A percentile compares a stretch with the other conserved stretches of the same genome.
Conservation (phyloP, 306 rosid genomes). For the Arachis stenosperma region DNA sequence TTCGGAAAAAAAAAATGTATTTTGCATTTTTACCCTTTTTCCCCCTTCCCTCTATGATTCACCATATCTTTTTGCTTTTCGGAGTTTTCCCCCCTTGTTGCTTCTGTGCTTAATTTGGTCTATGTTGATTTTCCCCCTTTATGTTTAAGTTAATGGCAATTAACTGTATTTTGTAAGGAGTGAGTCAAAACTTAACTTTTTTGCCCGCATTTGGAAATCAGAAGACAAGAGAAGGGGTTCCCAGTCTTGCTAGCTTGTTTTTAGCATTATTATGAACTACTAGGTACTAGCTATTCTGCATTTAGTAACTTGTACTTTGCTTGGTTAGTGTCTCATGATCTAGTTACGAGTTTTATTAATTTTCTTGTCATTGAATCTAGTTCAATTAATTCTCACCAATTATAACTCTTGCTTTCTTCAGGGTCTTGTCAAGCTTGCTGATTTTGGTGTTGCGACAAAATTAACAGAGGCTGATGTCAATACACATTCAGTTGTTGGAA, state of each 20-base stretch:
- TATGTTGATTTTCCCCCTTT: constrained; percentile 20
- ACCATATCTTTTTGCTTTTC: background rate
- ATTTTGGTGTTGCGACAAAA: constrained; percentile 99
- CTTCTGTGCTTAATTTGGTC: constrained; percentile 16
- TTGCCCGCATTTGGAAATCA: constrained; percentile 3
- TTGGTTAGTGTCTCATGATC: background rate
- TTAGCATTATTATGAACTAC: background rate
- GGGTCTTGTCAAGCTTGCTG: constrained; percentile 99
- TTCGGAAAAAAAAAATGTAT: background rate
- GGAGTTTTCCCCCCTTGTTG: background rate
- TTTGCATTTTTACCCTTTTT: constrained; percentile 11
- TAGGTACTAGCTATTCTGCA: constrained; percentile 24
- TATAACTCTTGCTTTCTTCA: constrained; percentile 42
- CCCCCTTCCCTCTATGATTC: background rate
- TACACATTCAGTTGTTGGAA: constrained; percentile 99
- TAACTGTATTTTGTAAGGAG: constrained; percentile 10
- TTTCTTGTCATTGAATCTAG: constrained; percentile 9
- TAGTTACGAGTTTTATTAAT: background rate
- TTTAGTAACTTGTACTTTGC: background rate
- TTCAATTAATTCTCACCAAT: constrained; percentile 23
- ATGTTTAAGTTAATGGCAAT: background rate
- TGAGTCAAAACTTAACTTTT: background rate
- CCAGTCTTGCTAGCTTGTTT: constrained; percentile 16
- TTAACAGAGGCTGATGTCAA: constrained; percentile 97
- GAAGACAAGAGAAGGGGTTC: background rate